phyloP scores from a whole-genome alignment of 805 yeast genomes.

The Myxozyma nipponensis region DNA sequence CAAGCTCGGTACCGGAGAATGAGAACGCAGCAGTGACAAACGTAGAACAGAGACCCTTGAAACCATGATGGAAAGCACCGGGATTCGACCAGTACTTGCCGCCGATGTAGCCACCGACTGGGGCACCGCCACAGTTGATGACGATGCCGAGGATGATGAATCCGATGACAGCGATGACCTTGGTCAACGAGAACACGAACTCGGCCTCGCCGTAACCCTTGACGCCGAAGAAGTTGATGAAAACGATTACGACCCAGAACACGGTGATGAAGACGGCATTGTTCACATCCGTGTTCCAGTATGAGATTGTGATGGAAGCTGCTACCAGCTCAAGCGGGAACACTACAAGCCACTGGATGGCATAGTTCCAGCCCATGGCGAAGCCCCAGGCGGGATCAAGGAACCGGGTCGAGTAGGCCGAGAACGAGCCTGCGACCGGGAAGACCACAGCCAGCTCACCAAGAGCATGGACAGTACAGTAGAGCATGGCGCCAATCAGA shows the following conservation, averaged over 20 bases:
- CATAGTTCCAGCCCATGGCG: slow-evolving; percentile 70
- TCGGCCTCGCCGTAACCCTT: slow-evolving; percentile 66
- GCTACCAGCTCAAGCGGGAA: slow-evolving; percentile 66
- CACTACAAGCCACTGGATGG: slow-evolving; percentile 59
- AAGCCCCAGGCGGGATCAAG: slow-evolving; percentile 68
- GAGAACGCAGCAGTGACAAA: slow-evolving; percentile 75
- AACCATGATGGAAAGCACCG: slow-evolving; percentile 56
- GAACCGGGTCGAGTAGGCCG: slow-evolving; percentile 57
- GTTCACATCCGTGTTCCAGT: slow-evolving; percentile 48
- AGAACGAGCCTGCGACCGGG: slow-evolving; percentile 62
- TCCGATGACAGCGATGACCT: slow-evolving; percentile 56
- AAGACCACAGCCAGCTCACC: slow-evolving; percentile 65
- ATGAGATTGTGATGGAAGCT: slow-evolving; percentile 54
- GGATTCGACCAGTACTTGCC: slow-evolving; percentile 58
- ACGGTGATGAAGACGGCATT: slow-evolving; percentile 58
- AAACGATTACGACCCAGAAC: slow-evolving; percentile 49
- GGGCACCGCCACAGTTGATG: slow-evolving; percentile 56
- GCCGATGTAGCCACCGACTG: slow-evolving; percentile 55
- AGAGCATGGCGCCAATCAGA: slow-evolving; percentile 50
- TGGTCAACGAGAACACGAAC: slow-evolving; percentile 54
- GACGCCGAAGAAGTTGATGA: slow-evolving; percentile 54
- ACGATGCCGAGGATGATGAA: slow-evolving; percentile 59
- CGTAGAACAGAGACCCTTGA: slow-evolving; percentile 69
- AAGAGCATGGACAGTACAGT: slow-evolving; percentile 49
- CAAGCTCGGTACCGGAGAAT: slow-evolving; percentile 70